Evolutionary conservation across 768 basidiomycete species (phyloP).

Genomic region (Hydnomerulius pinastri): DNA sequence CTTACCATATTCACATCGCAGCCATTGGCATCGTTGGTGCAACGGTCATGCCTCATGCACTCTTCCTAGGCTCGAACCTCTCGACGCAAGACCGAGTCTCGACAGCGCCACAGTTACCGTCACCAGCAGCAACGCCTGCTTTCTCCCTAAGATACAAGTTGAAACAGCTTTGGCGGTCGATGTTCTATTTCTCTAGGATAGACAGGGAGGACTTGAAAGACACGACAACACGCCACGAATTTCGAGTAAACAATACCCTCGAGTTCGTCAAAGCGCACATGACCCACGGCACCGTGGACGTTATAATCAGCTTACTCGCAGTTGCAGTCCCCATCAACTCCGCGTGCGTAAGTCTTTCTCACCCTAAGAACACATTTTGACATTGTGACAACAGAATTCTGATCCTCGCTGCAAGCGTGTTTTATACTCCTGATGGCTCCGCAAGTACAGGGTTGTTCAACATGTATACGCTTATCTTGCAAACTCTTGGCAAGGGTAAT

Average conservation of each 20-base stretch:
- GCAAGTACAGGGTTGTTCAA: conserved; percentile 41
- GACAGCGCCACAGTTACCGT: conserved; percentile 9
- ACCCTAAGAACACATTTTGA: neutral
- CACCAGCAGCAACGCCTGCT: neutral
- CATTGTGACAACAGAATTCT: conserved; percentile 30
- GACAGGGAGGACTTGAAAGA: conserved; percentile 7
- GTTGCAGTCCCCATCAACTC: conserved; percentile 52
- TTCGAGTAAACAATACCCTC: conserved; percentile 34
- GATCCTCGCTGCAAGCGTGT: conserved; percentile 33
- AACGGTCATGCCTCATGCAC: conserved; percentile 61
- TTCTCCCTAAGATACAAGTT: neutral
- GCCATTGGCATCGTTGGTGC: conserved; percentile 47
- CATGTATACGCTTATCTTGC: conserved; percentile 41
- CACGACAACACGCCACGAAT: conserved; percentile 8
- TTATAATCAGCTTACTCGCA: conserved; percentile 42
- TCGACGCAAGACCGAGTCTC: conserved; percentile 49
- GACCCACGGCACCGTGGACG: conserved; percentile 47
- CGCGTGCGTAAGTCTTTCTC: conserved; percentile 20
- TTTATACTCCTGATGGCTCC: neutral
- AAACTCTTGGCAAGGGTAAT: conserved; percentile 42
- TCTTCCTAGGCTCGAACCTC: conserved; percentile 54
- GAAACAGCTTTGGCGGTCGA: neutral
- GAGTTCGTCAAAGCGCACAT: conserved; percentile 42
- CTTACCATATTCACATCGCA: conserved; percentile 21
- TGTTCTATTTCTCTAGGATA: conserved; percentile 8